Base-by-base conservation (phyloP, 257 asterid species). In the Jasminum sambac region DNA sequence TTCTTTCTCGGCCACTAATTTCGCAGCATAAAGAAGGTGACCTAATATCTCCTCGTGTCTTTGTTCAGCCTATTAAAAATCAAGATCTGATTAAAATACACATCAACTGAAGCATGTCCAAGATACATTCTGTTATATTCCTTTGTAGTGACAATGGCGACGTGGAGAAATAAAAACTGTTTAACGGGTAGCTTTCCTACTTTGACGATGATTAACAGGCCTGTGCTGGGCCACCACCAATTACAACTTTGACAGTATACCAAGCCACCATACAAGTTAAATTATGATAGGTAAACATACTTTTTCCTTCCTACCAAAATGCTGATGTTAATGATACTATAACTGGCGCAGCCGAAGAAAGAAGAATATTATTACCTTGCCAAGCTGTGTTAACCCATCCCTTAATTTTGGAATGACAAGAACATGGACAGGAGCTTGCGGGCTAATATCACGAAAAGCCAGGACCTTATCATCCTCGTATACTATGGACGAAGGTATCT, bases 361-460 rank as follows among this genome's bases (percentile, higher is more conserved):
- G 61, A 21, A 39, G 41, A 62, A 36, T 60, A 4, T 42, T 5
- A 25, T 61, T 44, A 94, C 99, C 97, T 85, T 91, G 75, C 96
- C 85, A 19, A 94, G 97, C 71, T 86, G 68, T 62, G 99, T 89
- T 78, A 94, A 79, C 40, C 96, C 96, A 76, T 94, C 96, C 73
- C 96, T 84, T 23, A 67, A 78, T 84, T 94, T 94, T 58, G 97
- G 99, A 82, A 94, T 88, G 77, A 94, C 76, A 36, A 94, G 74
- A 72, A 94, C 91, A 82, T 94, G 99, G 77, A 89, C 92, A 16
- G 99, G 97, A 71, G 99, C 99, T 82, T 94, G 96, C 10, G 99
- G 97, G 71, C 74, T 88, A 64, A 91, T 82, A 76, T 94, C 99
- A 46, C 96, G 92, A 68, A 94, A 91, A 65, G 97, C 99, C 74